Percentiles rank a stretch among this genome's conserved stretches.
phyloP scores from a whole-genome alignment of 2,329 filamentous ascomycete genomes.

The Nothopassalora personata region DNA sequence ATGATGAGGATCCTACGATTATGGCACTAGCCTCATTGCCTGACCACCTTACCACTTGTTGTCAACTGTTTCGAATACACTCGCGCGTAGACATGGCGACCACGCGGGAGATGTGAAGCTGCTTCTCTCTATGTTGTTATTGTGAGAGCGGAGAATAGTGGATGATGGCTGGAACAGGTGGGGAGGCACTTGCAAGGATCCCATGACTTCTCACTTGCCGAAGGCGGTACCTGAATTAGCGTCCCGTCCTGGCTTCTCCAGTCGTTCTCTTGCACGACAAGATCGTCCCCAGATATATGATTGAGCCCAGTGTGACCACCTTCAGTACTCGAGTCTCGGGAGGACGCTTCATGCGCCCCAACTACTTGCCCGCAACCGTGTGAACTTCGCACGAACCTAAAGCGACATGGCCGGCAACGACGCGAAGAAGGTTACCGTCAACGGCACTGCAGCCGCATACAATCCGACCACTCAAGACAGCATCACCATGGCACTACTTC shows the following conservation, averaged over 20 bases:
- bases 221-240: neutral
- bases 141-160: too few relatives aligned
- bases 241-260: neutral
- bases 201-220: neutral
- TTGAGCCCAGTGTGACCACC: neutral
- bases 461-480: constrained; percentile 35
- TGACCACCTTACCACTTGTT: neutral
- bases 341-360: neutral
- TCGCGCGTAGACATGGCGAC: too few relatives aligned
- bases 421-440: constrained; percentile 33
- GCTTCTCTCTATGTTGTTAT: too few relatives aligned
- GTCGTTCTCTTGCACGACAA: neutral
- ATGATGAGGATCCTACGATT: neutral
- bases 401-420: constrained; percentile 13
- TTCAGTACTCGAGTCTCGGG: neutral
- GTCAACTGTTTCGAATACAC: neutral
- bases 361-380: neutral
- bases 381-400: neutral
- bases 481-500: constrained; percentile 44
- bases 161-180: too few relatives aligned
- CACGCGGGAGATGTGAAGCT: too few relatives aligned
- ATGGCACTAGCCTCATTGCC: neutral
- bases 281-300: neutral
- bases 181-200: too few relatives aligned
- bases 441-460: constrained; percentile 39